Base-by-base conservation (phyloP, 2,329 filamentous ascomycete genomes). In the Penicillium crustosum region DNA sequence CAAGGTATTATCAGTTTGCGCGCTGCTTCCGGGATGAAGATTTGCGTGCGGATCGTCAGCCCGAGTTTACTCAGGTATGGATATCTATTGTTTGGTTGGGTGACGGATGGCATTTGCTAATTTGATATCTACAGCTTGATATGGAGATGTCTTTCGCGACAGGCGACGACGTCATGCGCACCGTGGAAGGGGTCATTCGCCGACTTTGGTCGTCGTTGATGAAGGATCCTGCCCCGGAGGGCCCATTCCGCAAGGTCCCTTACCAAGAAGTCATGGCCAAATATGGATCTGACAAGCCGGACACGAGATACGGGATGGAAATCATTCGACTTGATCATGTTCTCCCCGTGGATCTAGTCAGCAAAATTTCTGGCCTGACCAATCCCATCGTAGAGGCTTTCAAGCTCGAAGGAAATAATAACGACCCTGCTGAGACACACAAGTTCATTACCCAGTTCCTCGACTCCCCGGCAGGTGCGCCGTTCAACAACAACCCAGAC, bases 1-100 rank as follows among this genome's bases (percentile, higher is more conserved):
- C 82, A 1, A 85, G 83, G 41, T 99, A 99, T 73, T 95, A 89
- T 74, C 94, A 99, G 68, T 91, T 97, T 77, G 95, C 94, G 2
- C 88, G 87, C 62, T 99, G 94, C 71, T 99, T 97, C 75, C 87
- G 94, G 15, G 95, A 99, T 69, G 94, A 99, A 71, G 95, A 97
- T 73, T 80, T 94, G 36, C 84, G 94, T 21, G 90, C 93, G 1
- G 95, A 99, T 73, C 83, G 94, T 41, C 94, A 99, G 70, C 95
- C 94, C 0, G 94, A 99, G 71, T 99, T 99, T 70, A 97, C 94
- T 1, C 92, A 96, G 80, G 89, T 90, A 75, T 67, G 72, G 59
- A 39, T 6, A 31, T 12, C 13, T 13, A 7, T 13, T 21, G 8
- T 9, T 48, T 23, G 8, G 25, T 29, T 48, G 23, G 7, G 36